phyloP scores from a whole-genome alignment of 176 grass and related monocot genomes.

The Musa beccarii region DNA sequence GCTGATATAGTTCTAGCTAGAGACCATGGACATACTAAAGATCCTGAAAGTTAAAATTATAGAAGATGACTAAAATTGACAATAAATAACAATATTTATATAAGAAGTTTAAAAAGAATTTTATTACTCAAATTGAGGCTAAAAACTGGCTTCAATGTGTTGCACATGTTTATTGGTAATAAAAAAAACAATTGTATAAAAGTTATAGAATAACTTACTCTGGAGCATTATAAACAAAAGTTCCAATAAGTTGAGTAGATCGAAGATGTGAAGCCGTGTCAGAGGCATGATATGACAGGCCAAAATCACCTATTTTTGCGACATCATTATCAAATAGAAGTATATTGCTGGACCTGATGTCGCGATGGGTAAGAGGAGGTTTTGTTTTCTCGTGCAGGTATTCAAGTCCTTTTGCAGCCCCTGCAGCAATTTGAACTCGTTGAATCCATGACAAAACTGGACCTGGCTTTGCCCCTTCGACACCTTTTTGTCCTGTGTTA shows the following conservation, averaged over 20 bases:
- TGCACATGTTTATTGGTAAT: too few species aligned
- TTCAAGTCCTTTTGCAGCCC: constrained; percentile 52
- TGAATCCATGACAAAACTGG: constrained; percentile 54
- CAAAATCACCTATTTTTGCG: constrained; percentile 60
- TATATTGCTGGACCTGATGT: constrained; percentile 20
- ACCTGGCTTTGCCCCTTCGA: constrained; percentile 68
- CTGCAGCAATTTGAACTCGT: constrained; percentile 47
- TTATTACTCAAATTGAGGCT: too few species aligned
- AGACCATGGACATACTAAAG: too few species aligned
- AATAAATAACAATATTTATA: too few species aligned
- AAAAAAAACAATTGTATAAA: too few species aligned
- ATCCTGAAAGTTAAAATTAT: too few species aligned
- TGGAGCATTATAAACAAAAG: constrained; percentile 77
- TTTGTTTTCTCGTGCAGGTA: constrained; percentile 74
- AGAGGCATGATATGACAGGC: constrained; percentile 58
- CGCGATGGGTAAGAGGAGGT: constrained; percentile 30
- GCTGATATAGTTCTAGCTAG: too few species aligned
- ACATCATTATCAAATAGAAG: constrained; percentile 42
- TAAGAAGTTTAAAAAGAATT: too few species aligned
- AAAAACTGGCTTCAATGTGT: too few species aligned
- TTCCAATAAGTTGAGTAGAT: constrained; percentile 75
- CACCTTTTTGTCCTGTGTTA: constrained; percentile 60
- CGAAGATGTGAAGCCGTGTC: constrained; percentile 78
- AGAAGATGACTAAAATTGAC: too few species aligned
- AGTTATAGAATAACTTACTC: constrained; percentile 37